These are phyloP conservation scores for Cynara cardunculus DNA, from an alignment of 129 eudicot species.

Conservation along the genomic window DNA sequence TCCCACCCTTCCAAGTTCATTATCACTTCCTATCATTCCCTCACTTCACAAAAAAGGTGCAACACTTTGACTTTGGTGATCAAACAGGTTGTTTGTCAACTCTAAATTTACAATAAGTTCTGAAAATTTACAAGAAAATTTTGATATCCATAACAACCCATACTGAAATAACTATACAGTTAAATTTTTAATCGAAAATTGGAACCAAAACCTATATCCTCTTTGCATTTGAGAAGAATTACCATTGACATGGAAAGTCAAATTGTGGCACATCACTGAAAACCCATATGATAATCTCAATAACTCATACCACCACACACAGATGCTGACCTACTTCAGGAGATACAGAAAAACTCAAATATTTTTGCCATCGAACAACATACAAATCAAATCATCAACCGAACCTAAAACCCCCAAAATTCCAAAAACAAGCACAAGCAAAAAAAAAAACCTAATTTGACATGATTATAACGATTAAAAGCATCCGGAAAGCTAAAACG, in stretches of 20 bases:
- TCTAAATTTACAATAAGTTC: not conserved
- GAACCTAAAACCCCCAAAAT: conserved; percentile 2
- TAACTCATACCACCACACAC: conserved; percentile 1
- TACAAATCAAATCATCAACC: not conserved
- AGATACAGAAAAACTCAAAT: not conserved
- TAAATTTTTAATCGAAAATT: not conserved
- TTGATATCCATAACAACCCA: not conserved
- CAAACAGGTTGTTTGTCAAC: conserved; percentile 1
- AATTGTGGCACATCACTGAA: not conserved
- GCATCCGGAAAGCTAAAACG: not conserved
- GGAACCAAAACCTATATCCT: not conserved
- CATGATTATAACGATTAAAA: not conserved
- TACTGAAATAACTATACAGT: not conserved
- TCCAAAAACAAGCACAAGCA: not conserved
- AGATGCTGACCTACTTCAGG: not conserved
- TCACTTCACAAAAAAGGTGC: not conserved
- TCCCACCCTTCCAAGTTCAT: not conserved
- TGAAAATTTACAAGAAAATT: not conserved
- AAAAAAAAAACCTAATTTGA: not conserved
- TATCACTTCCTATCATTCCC: not conserved
- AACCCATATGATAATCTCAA: not conserved
- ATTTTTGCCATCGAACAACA: conserved; percentile 2
- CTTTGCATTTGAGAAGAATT: not conserved
- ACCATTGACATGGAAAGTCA: conserved; percentile 19
- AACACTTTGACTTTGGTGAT: conserved; percentile 11